Base-by-base conservation (phyloP, 768 basidiomycete genomes). In the Collybiopsis confluens region DNA sequence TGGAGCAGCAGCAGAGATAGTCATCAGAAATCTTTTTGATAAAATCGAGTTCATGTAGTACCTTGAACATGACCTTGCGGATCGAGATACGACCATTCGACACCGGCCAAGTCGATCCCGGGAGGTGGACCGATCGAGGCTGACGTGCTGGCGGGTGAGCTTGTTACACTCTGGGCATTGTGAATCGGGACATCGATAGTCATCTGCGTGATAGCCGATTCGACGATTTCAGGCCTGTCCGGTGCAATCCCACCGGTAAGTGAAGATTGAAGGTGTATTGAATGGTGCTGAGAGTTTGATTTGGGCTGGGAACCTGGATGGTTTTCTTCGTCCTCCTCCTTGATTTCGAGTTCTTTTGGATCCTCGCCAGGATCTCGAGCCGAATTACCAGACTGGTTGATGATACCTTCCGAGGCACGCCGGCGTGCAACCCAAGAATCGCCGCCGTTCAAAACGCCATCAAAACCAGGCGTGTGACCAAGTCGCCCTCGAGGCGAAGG, bases 61-160 rank as follows among this genome's bases (percentile, higher is more conserved):
- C 93, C 94, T 82, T 98, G 94, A 38, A 95, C 73, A 55, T 88
- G 82, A n/a, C 94, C 92, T 59, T 88, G 82, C 18, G 92, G 93
- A 65, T 98, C 94, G 46, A 92, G 81, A 68, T 98, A 98, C 21
- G 85, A 88, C 94, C 94, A 98, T 65, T 91, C 84, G 20, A 94
- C 68, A 58, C 68, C 77, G 26, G 78, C 75, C 28, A 80, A 73
- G 70, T 88, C 86, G 42, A 77, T 59, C 45, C 75, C 78, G 48
- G 78, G 76, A 45, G 79, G 78, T 13, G 77, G 70, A 8, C 65
- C 70, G 38, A 59, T 58, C 18, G 59, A 42, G n/a, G 62, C 55
- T 8, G 50, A 45, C 21, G 56, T 40, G 30, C 48, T 45, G 26
- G 38, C 23, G 28, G 57, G 57, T 16, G 62, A 55, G 45, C 60